Evolutionary conservation across 495 filamentous ascomycete genomes (phyloP).

Genomic region (Neurospora tetrasperma): DNA sequence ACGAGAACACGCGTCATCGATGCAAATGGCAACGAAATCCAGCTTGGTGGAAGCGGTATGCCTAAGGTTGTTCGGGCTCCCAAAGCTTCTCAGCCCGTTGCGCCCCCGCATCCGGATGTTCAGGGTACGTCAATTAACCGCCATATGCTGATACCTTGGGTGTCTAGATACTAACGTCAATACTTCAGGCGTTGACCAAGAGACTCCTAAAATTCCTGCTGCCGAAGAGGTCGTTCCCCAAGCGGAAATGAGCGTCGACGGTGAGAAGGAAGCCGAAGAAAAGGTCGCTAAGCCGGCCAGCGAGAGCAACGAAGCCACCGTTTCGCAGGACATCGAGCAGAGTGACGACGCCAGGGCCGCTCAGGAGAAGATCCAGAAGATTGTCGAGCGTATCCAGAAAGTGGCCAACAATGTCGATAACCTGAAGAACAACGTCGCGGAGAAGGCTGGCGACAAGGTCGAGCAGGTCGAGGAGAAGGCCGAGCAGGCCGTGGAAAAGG

Average conservation of each 20-base stretch:
- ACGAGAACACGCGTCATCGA: slow-evolving; percentile 80
- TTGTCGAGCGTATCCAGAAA: neutral
- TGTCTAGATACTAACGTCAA: slow-evolving; percentile 28
- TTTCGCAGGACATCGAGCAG: neutral
- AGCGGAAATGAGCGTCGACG: slow-evolving; percentile 53
- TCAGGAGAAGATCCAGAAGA: neutral
- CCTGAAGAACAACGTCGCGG: neutral
- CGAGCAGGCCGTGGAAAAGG: neutral
- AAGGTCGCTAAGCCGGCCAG: slow-evolving; percentile 62
- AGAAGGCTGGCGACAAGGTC: neutral
- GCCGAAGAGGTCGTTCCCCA: slow-evolving; percentile 34
- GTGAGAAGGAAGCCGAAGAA: slow-evolving; percentile 45
- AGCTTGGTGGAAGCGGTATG: slow-evolving; percentile 25
- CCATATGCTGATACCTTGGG: slow-evolving; percentile 42
- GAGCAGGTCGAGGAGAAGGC: neutral
- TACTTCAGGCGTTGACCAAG: slow-evolving; percentile 16
- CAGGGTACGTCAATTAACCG: slow-evolving; percentile 39
- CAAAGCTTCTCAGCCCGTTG: slow-evolving; percentile 30
- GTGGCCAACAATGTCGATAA: neutral
- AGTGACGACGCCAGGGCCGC: neutral
- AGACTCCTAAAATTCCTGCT: slow-evolving; percentile 20
- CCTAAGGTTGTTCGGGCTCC: slow-evolving; percentile 9
- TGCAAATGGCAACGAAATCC: slow-evolving; percentile 58
- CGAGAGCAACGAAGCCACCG: slow-evolving; percentile 59
- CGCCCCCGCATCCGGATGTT: slow-evolving; percentile 77